Base-by-base conservation (phyloP, 257 asterid genomes). In the Solanum medicagineum region DNA sequence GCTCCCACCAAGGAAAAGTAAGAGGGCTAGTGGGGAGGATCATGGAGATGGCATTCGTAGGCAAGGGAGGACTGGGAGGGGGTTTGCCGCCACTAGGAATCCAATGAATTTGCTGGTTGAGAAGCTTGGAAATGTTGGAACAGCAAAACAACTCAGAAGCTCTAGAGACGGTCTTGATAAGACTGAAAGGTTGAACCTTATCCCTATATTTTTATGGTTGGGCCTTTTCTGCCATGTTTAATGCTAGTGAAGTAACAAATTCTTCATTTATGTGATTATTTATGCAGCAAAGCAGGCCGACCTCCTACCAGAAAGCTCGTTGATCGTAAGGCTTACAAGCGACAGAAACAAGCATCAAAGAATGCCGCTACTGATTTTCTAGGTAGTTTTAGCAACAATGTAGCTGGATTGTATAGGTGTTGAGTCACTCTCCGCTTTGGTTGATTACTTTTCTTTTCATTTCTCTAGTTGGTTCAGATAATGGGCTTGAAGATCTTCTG, bases 21-120 rank as follows among this genome's bases (percentile, higher is more conserved):
- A 94, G 92, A 86, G 91, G 65, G 87, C 65, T 49, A 86, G 84
- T 84, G 93, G 91, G 88, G 94, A 92, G 12, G 92, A 88, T 84
- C 90, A 80, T 10, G 92, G 93, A 85, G 99, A 93, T 91, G 97
- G 95, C 83, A 90, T 95, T 84, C 92, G 92, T 88, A 90, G 97
- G 87, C 97, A 93, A 91, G 99, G 99, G 85, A 94, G 99, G 91
- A 92, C 94, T 63, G 94, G 95, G 60, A 93, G 98, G 85, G 93
- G 93, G 62, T 87, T 90, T 85, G 84, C 93, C 70, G 93, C 97
- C 55, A 89, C 92, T 71, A 92, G 97, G 91, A 87, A 96, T 80
- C 90, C 90, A 87, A 82, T 90, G 89, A 93, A 97, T 84, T 87
- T 89, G 86, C 70, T 93, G 56, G 93, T 86, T 86, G 97, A 94